These are phyloP conservation scores for Colletotrichum melonis DNA, from an alignment of 2,329 filamentous ascomycete species.

Conservation along the genomic window DNA sequence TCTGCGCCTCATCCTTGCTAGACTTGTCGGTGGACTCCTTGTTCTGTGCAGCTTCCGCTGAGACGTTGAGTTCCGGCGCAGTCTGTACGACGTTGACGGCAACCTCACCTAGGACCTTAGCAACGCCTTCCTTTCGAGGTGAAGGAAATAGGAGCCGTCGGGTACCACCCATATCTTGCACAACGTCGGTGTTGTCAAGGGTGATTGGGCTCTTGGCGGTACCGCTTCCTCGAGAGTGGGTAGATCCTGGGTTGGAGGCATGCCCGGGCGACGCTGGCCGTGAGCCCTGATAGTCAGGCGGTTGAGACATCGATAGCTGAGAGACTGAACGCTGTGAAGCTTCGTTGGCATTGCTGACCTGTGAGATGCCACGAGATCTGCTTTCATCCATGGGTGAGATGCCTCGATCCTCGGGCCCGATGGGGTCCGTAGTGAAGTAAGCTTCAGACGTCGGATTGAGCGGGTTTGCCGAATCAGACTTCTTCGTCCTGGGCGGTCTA, in stretches of 20 bases:
- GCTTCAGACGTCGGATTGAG: slow-evolving; percentile 65
- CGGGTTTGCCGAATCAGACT: slow-evolving; percentile 58
- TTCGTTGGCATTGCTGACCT: slow-evolving; percentile 32
- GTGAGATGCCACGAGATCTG: slow-evolving; percentile 30
- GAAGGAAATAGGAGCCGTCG: slow-evolving; percentile 82
- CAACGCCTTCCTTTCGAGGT: slow-evolving; percentile 72
- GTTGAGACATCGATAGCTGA: slow-evolving; percentile 17
- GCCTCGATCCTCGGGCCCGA: slow-evolving; percentile 49
- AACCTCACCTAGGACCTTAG: slow-evolving; percentile 71
- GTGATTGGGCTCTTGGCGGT: slow-evolving; percentile 68
- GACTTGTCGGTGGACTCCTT: slow-evolving; percentile 50
- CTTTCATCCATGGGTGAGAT: slow-evolving; percentile 29
- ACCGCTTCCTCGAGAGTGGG: slow-evolving; percentile 66
- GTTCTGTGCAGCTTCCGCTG: slow-evolving; percentile 47
- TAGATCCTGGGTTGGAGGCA: slow-evolving; percentile 54
- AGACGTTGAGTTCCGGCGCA: slow-evolving; percentile 42
- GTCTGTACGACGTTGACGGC: slow-evolving; percentile 64
- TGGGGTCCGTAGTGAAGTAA: slow-evolving; percentile 64
- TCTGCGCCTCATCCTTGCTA: background rate
- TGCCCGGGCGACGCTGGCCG: slow-evolving; percentile 31
- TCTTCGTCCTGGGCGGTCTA: slow-evolving; percentile 56
- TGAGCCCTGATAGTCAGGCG: slow-evolving; percentile 11
- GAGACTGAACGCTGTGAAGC: slow-evolving; percentile 14
- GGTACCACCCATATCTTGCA: slow-evolving; percentile 65
- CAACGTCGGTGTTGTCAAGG: slow-evolving; percentile 60